Percentiles rank a stretch among this genome's conserved stretches.
These are phyloP conservation scores for Penicillium longicatenatum DNA, from an alignment of 495 filamentous ascomycete species.

Conservation along the genomic window DNA sequence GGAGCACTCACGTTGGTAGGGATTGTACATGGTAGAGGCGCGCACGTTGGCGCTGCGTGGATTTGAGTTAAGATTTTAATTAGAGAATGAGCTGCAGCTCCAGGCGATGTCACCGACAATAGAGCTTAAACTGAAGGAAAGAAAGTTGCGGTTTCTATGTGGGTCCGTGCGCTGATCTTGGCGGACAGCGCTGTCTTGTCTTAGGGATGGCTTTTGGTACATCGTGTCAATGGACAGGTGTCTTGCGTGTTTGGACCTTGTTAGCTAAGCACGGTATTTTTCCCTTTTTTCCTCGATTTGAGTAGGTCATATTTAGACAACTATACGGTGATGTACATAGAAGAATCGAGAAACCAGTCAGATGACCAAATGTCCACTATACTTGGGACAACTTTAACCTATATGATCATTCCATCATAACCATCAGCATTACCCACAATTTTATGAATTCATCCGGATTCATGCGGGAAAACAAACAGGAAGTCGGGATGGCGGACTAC, in stretches of 20 bases:
- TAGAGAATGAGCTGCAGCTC: conserved; percentile 3
- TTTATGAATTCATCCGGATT: not conserved
- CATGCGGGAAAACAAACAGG: no score
- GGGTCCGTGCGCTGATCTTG: conserved; percentile 24
- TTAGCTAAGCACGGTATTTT: no score
- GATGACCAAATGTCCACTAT: no score
- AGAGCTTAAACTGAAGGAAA: conserved; percentile 1
- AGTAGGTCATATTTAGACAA: no score
- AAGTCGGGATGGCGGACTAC: not conserved
- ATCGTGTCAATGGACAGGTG: not conserved
- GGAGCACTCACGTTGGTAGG: conserved; percentile 67
- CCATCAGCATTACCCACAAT: no score
- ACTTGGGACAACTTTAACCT: no score
- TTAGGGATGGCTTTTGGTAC: not conserved
- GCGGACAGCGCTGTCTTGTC: conserved; percentile 3
- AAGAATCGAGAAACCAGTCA: no score
- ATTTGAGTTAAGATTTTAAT: not conserved
- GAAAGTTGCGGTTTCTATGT: conserved; percentile 18
- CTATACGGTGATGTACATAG: no score
- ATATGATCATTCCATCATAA: no score
- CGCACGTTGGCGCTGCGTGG: not conserved
- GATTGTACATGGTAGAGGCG: conserved; percentile 67
- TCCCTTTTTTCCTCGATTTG: no score
- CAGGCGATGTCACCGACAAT: not conserved
- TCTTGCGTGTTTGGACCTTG: not conserved